Conservation (phyloP, 163 green algal genomes). For the Scenedesmus sp. region DNA sequence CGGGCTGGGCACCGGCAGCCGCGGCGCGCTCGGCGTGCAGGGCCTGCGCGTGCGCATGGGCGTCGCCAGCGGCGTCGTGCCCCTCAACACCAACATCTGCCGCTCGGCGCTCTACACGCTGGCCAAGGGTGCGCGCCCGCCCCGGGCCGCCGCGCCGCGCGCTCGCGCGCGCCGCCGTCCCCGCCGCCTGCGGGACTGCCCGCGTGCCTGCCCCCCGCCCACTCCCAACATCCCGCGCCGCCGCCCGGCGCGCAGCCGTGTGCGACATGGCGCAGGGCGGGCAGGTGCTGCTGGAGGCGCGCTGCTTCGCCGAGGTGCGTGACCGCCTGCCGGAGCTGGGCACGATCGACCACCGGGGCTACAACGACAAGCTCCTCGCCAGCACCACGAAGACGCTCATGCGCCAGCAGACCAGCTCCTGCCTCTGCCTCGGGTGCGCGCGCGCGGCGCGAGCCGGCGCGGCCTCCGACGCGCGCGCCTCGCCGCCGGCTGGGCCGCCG, state of each 20-base stretch:
- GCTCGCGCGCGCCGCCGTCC: background rate
- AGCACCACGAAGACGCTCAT: conserved; percentile 1
- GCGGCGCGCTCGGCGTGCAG: conserved; percentile 6
- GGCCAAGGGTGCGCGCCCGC: conserved; percentile 22
- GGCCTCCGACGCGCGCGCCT: too few relatives aligned
- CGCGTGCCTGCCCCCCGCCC: too few relatives aligned
- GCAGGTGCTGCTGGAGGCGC: conserved; percentile 39
- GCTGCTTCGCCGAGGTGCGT: conserved; percentile 22
- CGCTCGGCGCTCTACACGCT: conserved; percentile 36
- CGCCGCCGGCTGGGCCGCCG: too few relatives aligned
- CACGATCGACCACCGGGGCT: conserved; percentile 32
- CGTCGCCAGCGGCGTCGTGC: conserved; percentile 52
- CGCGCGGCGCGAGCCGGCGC: too few relatives aligned
- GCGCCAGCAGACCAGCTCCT: conserved; percentile 19
- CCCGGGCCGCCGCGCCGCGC: background rate
- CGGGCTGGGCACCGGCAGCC: background rate
- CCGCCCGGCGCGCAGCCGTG: conserved; percentile 32
- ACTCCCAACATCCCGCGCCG: too few relatives aligned
- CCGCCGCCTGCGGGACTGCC: background rate
- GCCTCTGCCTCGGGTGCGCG: conserved; percentile 19
- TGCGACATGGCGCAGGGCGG: conserved; percentile 43
- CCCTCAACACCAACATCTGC: conserved; percentile 3
- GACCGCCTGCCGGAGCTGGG: conserved; percentile 43
- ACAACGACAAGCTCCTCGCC: conserved; percentile 35
- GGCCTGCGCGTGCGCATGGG: conserved; percentile 63